Evolutionary conservation across 192 early-diverging fungal species (phyloP).

Genomic region (Phycomyces nitens): DNA sequence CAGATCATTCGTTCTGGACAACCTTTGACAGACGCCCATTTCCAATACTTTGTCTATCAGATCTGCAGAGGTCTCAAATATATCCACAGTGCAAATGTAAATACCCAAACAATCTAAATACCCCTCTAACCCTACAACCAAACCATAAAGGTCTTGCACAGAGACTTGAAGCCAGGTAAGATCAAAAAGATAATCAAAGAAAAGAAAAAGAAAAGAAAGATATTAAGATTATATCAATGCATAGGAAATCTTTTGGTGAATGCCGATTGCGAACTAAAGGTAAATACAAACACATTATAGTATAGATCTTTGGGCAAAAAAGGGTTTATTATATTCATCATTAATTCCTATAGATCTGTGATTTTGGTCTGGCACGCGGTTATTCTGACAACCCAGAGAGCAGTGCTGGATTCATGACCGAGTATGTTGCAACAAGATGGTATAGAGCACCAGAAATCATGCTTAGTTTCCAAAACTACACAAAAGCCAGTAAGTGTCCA

Average conservation of each 20-base stretch:
- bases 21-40: constrained; percentile 23
- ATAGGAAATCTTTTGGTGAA: constrained; percentile 23
- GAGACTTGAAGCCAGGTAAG: constrained; percentile 84
- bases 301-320: constrained; percentile 13
- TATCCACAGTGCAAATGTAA: constrained; percentile 64
- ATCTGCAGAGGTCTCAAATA: constrained; percentile 65
- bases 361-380: constrained; percentile 91
- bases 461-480: constrained; percentile 85
- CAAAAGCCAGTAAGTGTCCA: constrained; percentile 70
- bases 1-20: constrained; percentile 65
- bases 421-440: constrained; percentile 94
- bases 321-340: constrained; percentile 79
- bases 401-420: constrained; percentile 85
- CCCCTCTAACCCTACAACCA: not conserved
- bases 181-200: too few species aligned
- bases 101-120: not conserved
- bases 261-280: constrained; percentile 29
- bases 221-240: not conserved
- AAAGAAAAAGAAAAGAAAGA: too few species aligned
- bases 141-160: constrained; percentile 62
- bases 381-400: constrained; percentile 62
- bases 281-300: not conserved
- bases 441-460: constrained; percentile 94
- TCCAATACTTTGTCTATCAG: constrained; percentile 71
- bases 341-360: constrained; percentile 88